A percentile compares a stretch with the other conserved stretches of the same genome.
phyloP scores from a whole-genome alignment of 2,329 filamentous ascomycete species.

The Phialophora tarda region DNA sequence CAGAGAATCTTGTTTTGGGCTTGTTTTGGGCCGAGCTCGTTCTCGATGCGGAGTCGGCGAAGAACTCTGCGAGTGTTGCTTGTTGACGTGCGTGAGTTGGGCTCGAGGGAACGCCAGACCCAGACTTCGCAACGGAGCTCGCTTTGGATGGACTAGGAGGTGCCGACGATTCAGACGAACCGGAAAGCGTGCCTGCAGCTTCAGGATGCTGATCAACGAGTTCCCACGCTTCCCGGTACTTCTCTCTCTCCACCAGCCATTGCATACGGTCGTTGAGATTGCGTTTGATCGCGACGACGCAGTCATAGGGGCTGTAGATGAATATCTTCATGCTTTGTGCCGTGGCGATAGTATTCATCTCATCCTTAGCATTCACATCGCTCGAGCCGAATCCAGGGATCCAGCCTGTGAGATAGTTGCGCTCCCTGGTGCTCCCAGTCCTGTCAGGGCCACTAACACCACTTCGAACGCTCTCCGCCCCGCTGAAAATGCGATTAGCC shows the following conservation, averaged over 20 bases:
- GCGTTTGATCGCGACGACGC: slow-evolving; percentile 86
- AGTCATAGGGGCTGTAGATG: slow-evolving; percentile 95
- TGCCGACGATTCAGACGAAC: slow-evolving; percentile 46
- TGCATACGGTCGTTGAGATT: slow-evolving; percentile 82
- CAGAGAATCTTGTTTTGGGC: slow-evolving; percentile 56
- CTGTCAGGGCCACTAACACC: slow-evolving; percentile 59
- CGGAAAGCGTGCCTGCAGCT: slow-evolving; percentile 53
- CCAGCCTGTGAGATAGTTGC: slow-evolving; percentile 62
- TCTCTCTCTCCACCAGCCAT: slow-evolving; percentile 82
- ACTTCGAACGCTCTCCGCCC: slow-evolving; percentile 74
- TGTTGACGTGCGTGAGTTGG: slow-evolving; percentile 45
- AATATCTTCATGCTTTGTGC: slow-evolving; percentile 78
- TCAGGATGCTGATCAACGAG: slow-evolving; percentile 88
- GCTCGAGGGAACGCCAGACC: slow-evolving; percentile 41
- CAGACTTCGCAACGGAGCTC: slow-evolving; percentile 36
- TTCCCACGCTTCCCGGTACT: slow-evolving; percentile 86
- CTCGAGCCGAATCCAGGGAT: slow-evolving; percentile 50
- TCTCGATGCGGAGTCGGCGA: slow-evolving; percentile 71
- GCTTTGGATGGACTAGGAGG: slow-evolving; percentile 49
- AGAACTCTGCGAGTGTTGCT: slow-evolving; percentile 68
- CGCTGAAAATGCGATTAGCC: slow-evolving; percentile 66
- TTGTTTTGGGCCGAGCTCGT: slow-evolving; percentile 60
- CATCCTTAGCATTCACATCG: slow-evolving; percentile 47
- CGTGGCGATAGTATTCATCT: slow-evolving; percentile 56
- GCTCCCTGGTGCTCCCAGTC: slow-evolving; percentile 51